These are phyloP conservation scores for Fomitopsis schrenkii DNA, from an alignment of 1,284 basidiomycete genomes.

Conservation along the genomic window DNA sequence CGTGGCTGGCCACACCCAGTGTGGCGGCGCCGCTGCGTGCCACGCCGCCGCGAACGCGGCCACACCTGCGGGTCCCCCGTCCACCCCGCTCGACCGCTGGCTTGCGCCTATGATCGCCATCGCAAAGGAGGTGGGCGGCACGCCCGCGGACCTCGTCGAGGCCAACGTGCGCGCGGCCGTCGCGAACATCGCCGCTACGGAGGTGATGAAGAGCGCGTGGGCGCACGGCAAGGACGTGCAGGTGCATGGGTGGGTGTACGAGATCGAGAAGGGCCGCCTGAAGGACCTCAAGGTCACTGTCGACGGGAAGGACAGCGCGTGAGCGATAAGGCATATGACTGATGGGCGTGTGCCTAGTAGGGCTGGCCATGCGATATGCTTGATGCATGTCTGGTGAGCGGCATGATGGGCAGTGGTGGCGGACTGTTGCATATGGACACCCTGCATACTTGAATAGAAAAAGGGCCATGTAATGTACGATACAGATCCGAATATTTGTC, in stretches of 20 bases:
- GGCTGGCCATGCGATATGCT: background rate
- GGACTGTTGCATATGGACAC: no score
- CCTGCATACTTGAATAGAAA: no score
- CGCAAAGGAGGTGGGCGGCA: constrained; percentile 40
- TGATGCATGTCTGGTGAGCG: background rate
- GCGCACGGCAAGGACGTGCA: constrained; percentile 56
- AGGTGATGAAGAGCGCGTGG: constrained; percentile 73
- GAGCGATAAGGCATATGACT: background rate
- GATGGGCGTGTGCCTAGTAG: background rate
- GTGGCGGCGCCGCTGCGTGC: constrained; percentile 75
- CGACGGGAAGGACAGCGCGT: constrained; percentile 9
- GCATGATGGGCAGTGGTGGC: no score
- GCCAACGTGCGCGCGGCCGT: constrained; percentile 81
- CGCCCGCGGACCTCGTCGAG: constrained; percentile 50
- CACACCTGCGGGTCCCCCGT: constrained; percentile 29
- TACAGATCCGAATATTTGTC: no score
- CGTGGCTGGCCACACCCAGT: constrained; percentile 78
- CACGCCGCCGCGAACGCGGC: constrained; percentile 35
- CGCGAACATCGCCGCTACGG: constrained; percentile 60
- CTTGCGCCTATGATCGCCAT: constrained; percentile 65
- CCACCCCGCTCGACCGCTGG: constrained; percentile 65
- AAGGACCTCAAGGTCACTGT: constrained; percentile 57
- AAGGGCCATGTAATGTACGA: no score
- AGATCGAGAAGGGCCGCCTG: constrained; percentile 66
- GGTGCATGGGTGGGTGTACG: constrained; percentile 87